phyloP scores from a whole-genome alignment of 768 basidiomycete genomes.

The Agaricus subrufescens region DNA sequence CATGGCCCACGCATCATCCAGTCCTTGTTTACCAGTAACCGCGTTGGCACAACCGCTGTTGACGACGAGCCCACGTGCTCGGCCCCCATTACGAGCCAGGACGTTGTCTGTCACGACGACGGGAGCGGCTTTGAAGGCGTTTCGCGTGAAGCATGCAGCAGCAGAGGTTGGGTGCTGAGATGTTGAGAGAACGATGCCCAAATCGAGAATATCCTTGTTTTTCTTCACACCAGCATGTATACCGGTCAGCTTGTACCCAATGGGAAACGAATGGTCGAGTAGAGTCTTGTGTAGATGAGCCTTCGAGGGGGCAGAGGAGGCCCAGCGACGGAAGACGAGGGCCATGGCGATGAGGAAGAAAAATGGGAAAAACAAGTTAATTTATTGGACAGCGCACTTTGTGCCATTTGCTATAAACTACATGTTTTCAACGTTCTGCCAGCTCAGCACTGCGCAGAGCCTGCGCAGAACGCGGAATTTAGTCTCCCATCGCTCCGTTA shows the following conservation, averaged over 20 bases:
- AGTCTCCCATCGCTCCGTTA: slow-evolving; percentile 10
- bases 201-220: slow-evolving; percentile 59
- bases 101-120: slow-evolving; percentile 84
- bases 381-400: slow-evolving; percentile 10
- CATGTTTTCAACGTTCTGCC: slow-evolving; percentile 5
- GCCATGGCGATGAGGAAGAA: slow-evolving; percentile 9
- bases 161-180: slow-evolving; percentile 68
- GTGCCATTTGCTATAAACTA: slow-evolving; percentile 7
- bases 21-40: slow-evolving; percentile 88
- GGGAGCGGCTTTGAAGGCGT: slow-evolving; percentile 96
- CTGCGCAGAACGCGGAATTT: background rate
- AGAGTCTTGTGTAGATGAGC: slow-evolving; percentile 54
- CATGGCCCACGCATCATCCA: slow-evolving; percentile 92
- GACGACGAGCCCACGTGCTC: slow-evolving; percentile 81
- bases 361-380: background rate
- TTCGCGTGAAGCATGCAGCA: slow-evolving; percentile 92
- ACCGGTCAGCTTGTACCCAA: slow-evolving; percentile 71
- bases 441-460: background rate
- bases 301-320: slow-evolving; percentile 51
- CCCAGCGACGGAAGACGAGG: slow-evolving; percentile 42
- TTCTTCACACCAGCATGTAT: slow-evolving; percentile 90
- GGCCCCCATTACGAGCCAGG: slow-evolving; percentile 56
- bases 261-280: slow-evolving; percentile 61
- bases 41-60: slow-evolving; percentile 99
- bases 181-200: slow-evolving; percentile 83